Base-by-base conservation (phyloP, 2,329 filamentous ascomycete species). In the Botrytis sinoallii region DNA sequence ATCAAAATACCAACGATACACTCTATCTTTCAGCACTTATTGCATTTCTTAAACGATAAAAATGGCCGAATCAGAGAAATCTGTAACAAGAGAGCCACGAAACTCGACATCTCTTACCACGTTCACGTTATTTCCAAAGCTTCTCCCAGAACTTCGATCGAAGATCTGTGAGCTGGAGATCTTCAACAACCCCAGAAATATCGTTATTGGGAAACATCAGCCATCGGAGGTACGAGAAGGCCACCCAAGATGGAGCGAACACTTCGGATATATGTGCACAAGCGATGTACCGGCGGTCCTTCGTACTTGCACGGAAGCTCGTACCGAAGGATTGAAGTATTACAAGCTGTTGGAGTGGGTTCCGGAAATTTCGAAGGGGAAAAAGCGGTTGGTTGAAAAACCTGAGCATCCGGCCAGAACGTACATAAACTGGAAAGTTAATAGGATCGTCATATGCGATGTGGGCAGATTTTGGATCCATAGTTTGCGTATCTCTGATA, bases 401-500 rank as follows among this genome's bases (percentile, higher is more conserved):
- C 66, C 25, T 38, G 14, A n/a, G 22, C 25, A 57, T 14, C 14
- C 52, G 52, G 44, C 48, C 6, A 68, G 12, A 55, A 25, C 66
- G 7, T 69, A 57, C 3, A 59, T 69, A 38, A 69, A 59, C 12
- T 70, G 67, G 52, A 35, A 29, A 9, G 35, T 60, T 7, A 52
- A 70, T 14, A 69, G 66, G 38, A 57, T 59, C 12, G 48, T 69
- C 29, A 35, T 60, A 32, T 32, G 32, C 32, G 2, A 32, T 32
- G 32, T 32, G 32, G 32, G 2, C 1, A 32, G 3, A 32, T 32
- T 32, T 2, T 57, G 52, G 52, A 7, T 1, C n/a, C 7, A 9
- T 8, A 18, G 12, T 57, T 0, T 6, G 5, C 0, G 5, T 57
- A 1, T 7, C n/a, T 18, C 0, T 57, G 1, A 29, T 57, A 0